Conservation (phyloP, 208 protist species). For the Blechomonas ayalai region DNA sequence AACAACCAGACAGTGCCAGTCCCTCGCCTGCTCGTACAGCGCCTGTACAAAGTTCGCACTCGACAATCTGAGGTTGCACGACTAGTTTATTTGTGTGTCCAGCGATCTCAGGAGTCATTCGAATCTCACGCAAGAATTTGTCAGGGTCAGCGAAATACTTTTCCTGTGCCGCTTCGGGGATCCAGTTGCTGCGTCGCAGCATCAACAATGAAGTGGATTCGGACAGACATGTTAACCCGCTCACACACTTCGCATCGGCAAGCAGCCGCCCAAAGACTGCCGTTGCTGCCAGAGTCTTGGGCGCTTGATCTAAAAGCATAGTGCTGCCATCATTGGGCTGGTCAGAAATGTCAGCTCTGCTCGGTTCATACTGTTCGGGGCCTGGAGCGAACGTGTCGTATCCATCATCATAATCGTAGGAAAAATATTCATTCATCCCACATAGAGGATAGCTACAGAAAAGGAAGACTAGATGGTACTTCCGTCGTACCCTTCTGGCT, state of each 20-base stretch:
- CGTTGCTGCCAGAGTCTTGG: neutral
- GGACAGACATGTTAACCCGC: slow-evolving; percentile 1
- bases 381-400: neutral
- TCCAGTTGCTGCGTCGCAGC: slow-evolving; percentile 1
- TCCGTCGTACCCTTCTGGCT: no score
- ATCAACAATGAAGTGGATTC: neutral
- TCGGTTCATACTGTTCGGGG: slow-evolving; percentile 2
- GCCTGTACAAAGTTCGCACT: slow-evolving; percentile 13
- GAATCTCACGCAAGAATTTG: no score
- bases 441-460: no score
- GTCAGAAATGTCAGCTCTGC: no score
- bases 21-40: slow-evolving; percentile 8
- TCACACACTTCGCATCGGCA: neutral
- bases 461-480: no score
- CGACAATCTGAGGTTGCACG: neutral
- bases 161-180: neutral
- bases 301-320: neutral
- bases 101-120: no score
- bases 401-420: slow-evolving; percentile 1
- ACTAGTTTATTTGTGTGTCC: neutral
- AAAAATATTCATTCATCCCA: slow-evolving; percentile 5
- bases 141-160: neutral
- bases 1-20: slow-evolving; percentile 15
- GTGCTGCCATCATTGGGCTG: neutral
- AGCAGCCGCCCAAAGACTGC: neutral